Evolutionary conservation across 345 rosid genomes (phyloP), one percentile per base, ranked within the genome.

Genomic region (Schrenkiella parvula): DNA sequence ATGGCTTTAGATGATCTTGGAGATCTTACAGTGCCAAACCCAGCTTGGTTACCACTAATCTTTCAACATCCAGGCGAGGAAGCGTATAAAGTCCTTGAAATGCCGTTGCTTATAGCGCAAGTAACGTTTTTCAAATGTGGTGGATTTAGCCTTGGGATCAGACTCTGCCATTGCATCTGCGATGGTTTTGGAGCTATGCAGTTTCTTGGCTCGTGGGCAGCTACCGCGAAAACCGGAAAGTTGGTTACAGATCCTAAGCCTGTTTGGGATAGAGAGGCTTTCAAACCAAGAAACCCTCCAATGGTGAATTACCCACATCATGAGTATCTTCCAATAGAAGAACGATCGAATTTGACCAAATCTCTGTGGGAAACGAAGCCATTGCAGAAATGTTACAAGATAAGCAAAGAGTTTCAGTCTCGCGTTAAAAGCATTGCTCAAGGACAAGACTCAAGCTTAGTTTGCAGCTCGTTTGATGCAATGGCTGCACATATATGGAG

Each of bases 141-240:
- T 65, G 96, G 97, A 0, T 88, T 89, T 70, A 85, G 96, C 79
- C 82, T 91, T 9, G 98, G 95, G 37, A 74, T 91, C 13, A 85
- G 97, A 64, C 89, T 93, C 14, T 93, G 95, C 71, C 97, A 91
- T 60, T 93, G 96, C 78, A 91, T 89, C 58, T 91, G 88, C 12
- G 97, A 91, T 67, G 98, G 97, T 54, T 74, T 91, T 13, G 97
- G 97, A 10, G 98, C 98, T 1, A 93, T 93, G 97, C 92, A 89
- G 71, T 84, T 93, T 73, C 88, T 93, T 2, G 78, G 80, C 18
- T 85, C 96, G 0, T 89, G 98, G 98, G 89, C 92, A 19, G 84
- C 91, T 18, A 84, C 90, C 0, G 84, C 95, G 0, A 87, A 83
- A 79, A 37, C 82, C 13, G 92, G 98, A 3, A 61, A 34, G 12